phyloP scores from a whole-genome alignment of 2,329 filamentous ascomycete species.

The Septoria linicola region DNA sequence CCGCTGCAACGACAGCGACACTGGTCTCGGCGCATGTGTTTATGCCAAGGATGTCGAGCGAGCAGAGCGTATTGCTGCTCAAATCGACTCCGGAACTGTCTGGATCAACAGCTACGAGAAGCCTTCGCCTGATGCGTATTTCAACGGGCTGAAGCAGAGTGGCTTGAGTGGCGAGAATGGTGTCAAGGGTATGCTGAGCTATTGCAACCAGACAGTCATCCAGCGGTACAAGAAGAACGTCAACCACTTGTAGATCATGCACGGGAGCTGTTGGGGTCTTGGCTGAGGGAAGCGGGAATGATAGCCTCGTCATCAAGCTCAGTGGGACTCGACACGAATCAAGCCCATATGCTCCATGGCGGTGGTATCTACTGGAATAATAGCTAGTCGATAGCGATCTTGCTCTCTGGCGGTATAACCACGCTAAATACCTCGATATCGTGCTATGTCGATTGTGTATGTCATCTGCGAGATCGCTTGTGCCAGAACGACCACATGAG shows the following conservation, averaged over 20 bases:
- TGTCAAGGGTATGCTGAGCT: conserved; percentile 41
- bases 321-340: no score
- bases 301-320: no score
- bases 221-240: conserved; percentile 7
- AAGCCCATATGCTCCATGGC: no score
- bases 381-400: no score
- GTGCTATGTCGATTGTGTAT: no score
- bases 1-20: conserved; percentile 90
- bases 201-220: conserved; percentile 36
- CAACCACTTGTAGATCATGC: conserved; percentile 1
- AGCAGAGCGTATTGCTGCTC: conserved; percentile 72
- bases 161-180: conserved; percentile 54
- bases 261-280: no score
- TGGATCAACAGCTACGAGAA: conserved; percentile 41
- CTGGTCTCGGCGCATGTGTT: conserved; percentile 86
- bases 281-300: no score
- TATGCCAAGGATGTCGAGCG: conserved; percentile 82
- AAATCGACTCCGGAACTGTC: conserved; percentile 85
- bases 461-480: no score
- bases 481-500: no score
- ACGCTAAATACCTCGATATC: no score
- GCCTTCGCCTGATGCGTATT: conserved; percentile 43
- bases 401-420: no score
- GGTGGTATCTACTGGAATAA: no score
- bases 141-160: conserved; percentile 70